Percentiles rank a stretch among this genome's conserved stretches.
Evolutionary conservation across 257 asterid genomes (phyloP).

Genomic region (Phtheirospermum japonicum): DNA sequence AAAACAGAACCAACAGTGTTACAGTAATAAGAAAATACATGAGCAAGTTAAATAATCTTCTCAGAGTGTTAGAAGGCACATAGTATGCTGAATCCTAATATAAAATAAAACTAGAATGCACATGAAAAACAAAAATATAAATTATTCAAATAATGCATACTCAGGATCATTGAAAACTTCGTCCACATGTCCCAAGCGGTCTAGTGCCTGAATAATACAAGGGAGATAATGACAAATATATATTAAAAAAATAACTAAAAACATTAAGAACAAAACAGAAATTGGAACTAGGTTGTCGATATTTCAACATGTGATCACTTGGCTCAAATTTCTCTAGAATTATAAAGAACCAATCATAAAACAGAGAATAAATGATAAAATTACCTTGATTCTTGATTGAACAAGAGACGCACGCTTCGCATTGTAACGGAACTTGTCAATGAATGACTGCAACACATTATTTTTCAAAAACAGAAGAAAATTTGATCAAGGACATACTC

Average conservation of each 20-base stretch:
- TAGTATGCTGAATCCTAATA: conserved; percentile 9
- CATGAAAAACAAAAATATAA: neutral
- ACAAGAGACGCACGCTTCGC: conserved; percentile 98
- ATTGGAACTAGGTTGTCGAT: neutral
- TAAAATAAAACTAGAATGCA: conserved; percentile 7
- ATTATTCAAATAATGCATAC: conserved; percentile 43
- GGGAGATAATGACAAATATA: conserved; percentile 18
- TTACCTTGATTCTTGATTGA: conserved; percentile 98
- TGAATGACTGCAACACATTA: conserved; percentile 62
- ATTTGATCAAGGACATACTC: conserved; percentile 13
- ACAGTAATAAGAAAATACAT: conserved; percentile 22
- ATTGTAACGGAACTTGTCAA: conserved; percentile 94
- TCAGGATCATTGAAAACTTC: conserved; percentile 93
- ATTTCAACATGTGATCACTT: conserved; percentile 11
- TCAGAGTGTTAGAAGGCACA: conserved; percentile 19
- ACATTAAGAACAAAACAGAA: neutral
- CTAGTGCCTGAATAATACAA: conserved; percentile 67
- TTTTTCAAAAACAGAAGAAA: conserved; percentile 11
- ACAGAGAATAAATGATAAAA: conserved; percentile 15
- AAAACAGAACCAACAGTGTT: conserved; percentile 28
- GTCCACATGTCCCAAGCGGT: conserved; percentile 86
- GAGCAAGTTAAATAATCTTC: conserved; percentile 13
- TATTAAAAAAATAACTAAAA: neutral
- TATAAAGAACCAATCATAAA: conserved; percentile 2
- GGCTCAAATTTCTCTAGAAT: conserved; percentile 16